A percentile compares a stretch with the other conserved stretches of the same genome.
phyloP scores from a whole-genome alignment of 2,329 filamentous ascomycete species.

The Trichoderma polysporum region DNA sequence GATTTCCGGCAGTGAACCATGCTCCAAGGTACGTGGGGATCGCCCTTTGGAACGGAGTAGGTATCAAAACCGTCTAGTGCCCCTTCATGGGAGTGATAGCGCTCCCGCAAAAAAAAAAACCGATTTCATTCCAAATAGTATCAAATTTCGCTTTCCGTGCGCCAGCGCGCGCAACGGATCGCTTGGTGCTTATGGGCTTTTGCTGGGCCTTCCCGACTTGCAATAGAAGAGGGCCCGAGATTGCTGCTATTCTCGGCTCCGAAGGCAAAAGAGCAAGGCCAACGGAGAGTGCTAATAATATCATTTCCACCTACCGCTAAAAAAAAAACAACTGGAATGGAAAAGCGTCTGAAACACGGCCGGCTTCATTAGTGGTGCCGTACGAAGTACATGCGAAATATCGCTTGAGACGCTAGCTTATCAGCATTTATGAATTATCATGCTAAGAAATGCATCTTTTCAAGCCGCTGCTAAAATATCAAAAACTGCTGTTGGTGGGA shows the following conservation, averaged over 20 bases:
- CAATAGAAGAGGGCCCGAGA: background rate
- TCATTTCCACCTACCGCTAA: background rate
- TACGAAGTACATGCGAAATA: background rate
- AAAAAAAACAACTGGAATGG: background rate
- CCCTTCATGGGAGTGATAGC: background rate
- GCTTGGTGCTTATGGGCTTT: slow-evolving; percentile 10
- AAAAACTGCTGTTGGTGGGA: background rate
- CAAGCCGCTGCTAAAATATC: background rate
- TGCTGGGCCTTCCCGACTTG: background rate
- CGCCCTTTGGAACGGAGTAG: background rate
- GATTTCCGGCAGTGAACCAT: background rate
- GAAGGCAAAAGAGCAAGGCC: background rate
- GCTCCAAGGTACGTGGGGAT: background rate
- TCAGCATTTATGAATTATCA: background rate
- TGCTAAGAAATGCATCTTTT: background rate
- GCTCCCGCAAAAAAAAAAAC: background rate
- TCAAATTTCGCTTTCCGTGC: background rate
- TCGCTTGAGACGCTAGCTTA: background rate
- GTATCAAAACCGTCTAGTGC: background rate
- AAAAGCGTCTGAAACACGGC: slow-evolving; percentile 11
- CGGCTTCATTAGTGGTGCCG: background rate
- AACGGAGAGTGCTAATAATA: slow-evolving; percentile 1
- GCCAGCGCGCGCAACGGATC: slow-evolving; percentile 15
- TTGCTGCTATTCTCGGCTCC: slow-evolving; percentile 17
- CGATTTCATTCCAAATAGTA: background rate